phyloP scores from a whole-genome alignment of 73 alveolate genomes.

The Tetrahymena elliotti region DNA sequence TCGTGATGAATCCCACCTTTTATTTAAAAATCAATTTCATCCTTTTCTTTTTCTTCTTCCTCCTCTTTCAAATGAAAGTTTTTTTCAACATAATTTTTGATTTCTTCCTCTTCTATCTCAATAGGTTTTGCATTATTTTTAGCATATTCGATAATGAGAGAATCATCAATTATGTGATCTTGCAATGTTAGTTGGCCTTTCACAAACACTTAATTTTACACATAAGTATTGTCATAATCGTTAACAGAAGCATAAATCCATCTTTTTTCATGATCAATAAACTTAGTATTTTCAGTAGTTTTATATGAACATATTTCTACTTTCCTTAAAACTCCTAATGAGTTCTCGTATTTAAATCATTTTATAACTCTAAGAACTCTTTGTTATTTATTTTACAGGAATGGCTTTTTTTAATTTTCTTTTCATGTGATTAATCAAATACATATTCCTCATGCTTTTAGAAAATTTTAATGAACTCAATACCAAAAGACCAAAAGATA shows the following conservation, averaged over 20 bases:
- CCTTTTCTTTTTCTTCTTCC: not conserved
- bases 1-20: not conserved
- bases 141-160: not conserved
- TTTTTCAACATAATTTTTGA: not conserved
- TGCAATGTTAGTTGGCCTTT: not conserved
- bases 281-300: not conserved
- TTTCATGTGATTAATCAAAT: not conserved
- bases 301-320: not conserved
- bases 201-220: not conserved
- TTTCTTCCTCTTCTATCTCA: not conserved
- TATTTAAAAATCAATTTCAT: not conserved
- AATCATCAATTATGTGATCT: not conserved
- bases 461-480: not conserved
- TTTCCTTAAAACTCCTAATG: not conserved
- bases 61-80: not conserved
- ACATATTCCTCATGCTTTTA: not conserved
- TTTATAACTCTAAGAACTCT: too few species aligned
- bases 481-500: not conserved
- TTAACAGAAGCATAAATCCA: not conserved
- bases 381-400: not conserved
- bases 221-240: not conserved
- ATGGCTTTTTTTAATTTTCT: not conserved
- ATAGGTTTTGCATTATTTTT: not conserved
- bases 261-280: not conserved
- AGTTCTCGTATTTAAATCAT: too few species aligned